Evolutionary conservation across 441 rosid genomes (phyloP).

Genomic region (Syzygium syzygioides): DNA sequence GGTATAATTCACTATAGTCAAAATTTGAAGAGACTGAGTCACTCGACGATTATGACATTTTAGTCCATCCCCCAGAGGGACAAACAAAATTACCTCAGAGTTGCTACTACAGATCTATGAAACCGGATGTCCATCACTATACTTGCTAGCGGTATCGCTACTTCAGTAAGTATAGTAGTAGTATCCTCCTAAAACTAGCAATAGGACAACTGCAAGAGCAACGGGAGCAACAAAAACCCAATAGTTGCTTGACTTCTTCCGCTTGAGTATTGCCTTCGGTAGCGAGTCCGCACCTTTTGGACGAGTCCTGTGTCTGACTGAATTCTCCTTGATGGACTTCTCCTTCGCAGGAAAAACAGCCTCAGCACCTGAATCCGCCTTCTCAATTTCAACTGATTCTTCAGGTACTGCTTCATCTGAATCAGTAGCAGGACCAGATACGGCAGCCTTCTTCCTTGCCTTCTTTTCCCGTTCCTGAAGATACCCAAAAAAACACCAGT

Average conservation of each 20-base stretch:
- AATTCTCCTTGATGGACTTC: slow-evolving; percentile 37
- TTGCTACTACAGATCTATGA: slow-evolving; percentile 20
- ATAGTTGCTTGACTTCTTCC: slow-evolving; percentile 59
- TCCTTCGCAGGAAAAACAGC: slow-evolving; percentile 29
- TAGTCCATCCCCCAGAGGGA: slow-evolving; percentile 42
- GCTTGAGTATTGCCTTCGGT: slow-evolving; percentile 64
- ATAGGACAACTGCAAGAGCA: slow-evolving; percentile 29
- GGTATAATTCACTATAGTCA: background rate
- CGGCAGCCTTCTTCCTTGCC: slow-evolving; percentile 63
- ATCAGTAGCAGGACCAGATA: slow-evolving; percentile 21
- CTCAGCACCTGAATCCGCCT: slow-evolving; percentile 32
- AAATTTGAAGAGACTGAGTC: background rate
- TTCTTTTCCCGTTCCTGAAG: slow-evolving; percentile 86
- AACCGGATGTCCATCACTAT: background rate
- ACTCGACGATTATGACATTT: slow-evolving; percentile 24
- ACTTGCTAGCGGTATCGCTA: slow-evolving; percentile 4
- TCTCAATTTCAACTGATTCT: slow-evolving; percentile 41
- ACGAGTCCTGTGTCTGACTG: slow-evolving; percentile 37
- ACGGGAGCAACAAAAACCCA: slow-evolving; percentile 65
- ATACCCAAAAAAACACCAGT: background rate
- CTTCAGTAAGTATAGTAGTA: slow-evolving; percentile 32
- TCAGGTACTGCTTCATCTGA: slow-evolving; percentile 27
- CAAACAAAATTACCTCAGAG: slow-evolving; percentile 22
- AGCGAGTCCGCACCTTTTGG: slow-evolving; percentile 43
- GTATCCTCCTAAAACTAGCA: slow-evolving; percentile 16